Evolutionary conservation across 2,329 filamentous ascomycete genomes (phyloP), one percentile per base, ranked within the genome.

Genomic region (Chaetomiaceae sp.): DNA sequence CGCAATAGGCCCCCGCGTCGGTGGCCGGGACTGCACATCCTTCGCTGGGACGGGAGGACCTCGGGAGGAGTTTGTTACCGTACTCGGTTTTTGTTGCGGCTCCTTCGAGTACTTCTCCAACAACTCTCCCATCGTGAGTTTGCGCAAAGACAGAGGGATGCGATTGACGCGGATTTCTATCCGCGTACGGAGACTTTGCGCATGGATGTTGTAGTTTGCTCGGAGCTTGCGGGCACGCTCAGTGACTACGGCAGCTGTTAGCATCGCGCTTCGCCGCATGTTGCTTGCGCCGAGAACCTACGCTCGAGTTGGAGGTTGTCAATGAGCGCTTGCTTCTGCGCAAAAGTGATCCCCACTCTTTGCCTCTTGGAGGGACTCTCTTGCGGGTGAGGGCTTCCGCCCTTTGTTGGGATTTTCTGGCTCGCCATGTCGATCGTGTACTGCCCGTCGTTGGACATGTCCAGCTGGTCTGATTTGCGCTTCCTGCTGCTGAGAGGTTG

Each of bases 81-180:
- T 55, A 21, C 59, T 54, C 5, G 62, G 63, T 46, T 62, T 65
- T 43, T 72, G 69, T 48, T 75, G 72, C 51, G 77, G 70, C 27
- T 75, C 71, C n/a, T 70, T 54, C 13, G 62, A 54, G 60, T 73
- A 73, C 60, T 75, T 81, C 44, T 71, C 65, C 11, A 91, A 68
- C 8, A 97, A 76, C 40, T 96, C 91, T 51, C 84, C 84, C 78
- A 99, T 92, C 53, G 82, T 95, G 57, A 83, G 78, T 65, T 86
- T 88, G 55, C 92, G 85, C 58, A 96, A 73, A 14, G 85, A 79
- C 62, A 83, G 80, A 7, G 94, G 94, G 48, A 97, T 94, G 49
- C 94, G 85, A 67, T 96, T 96, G 68, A 97, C 81, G 71, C 94
- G 88, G 73, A 95, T 87, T 70, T 96, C 91, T 48, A 99, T 86